A percentile compares a stretch with the other conserved stretches of the same genome.
These are phyloP conservation scores for Cadophora sp. DNA, from an alignment of 2,329 filamentous ascomycete species.

Conservation along the genomic window DNA sequence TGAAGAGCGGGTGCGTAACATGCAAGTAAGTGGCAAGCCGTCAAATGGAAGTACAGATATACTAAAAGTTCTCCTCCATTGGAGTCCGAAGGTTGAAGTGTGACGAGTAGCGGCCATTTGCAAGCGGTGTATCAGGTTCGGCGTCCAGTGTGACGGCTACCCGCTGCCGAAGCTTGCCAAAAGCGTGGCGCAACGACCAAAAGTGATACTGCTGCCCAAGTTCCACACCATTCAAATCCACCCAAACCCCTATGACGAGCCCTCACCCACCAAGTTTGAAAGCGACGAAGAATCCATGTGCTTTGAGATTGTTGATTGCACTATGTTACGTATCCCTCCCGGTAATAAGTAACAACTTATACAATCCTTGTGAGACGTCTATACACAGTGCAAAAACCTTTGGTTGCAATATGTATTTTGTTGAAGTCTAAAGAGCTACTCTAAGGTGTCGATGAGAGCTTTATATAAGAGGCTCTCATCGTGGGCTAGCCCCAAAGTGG, in stretches of 20 bases:
- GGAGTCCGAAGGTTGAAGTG: conserved; percentile 26
- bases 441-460: no score
- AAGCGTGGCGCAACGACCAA: not conserved
- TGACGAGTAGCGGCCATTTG: conserved; percentile 22
- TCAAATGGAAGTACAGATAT: not conserved
- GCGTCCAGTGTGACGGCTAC: conserved; percentile 30
- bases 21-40: conserved; percentile 19
- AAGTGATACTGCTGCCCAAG: conserved; percentile 11
- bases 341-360: no score
- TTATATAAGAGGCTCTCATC: no score
- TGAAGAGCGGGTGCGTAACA: conserved; percentile 21
- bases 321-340: no score
- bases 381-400: no score
- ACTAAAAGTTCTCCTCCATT: not conserved
- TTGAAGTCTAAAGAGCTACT: no score
- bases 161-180: conserved; percentile 6
- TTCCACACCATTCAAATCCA: not conserved
- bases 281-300: conserved; percentile 25
- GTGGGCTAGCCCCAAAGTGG: no score
- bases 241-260: conserved; percentile 3
- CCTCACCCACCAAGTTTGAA: conserved; percentile 21
- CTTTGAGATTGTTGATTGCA: no score
- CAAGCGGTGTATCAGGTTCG: conserved; percentile 22
- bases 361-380: no score
- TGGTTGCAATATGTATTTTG: no score